phyloP scores from a whole-genome alignment of 176 grass and related monocot species.

The Alloteropsis semialata region DNA sequence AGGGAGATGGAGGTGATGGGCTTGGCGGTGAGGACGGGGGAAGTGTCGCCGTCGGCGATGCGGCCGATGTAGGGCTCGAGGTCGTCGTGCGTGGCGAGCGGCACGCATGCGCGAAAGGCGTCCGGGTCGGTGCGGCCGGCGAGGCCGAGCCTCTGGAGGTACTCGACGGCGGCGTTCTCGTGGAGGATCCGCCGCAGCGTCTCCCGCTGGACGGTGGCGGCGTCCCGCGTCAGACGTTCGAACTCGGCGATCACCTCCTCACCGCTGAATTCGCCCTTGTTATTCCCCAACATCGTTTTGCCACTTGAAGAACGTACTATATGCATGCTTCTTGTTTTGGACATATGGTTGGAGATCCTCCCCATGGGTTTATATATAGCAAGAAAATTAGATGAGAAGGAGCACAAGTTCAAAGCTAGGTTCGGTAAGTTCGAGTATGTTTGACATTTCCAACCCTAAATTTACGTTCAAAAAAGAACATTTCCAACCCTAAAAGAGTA shows the following conservation, averaged over 20 bases:
- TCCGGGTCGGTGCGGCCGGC: background rate
- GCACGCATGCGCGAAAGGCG: background rate
- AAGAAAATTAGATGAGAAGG: background rate
- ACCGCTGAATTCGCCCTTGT: constrained; percentile 34
- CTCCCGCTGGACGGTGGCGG: constrained; percentile 54
- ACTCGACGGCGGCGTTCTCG: constrained; percentile 61
- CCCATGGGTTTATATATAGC: background rate
- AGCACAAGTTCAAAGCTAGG: background rate
- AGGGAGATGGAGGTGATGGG: constrained; percentile 72
- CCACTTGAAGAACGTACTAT: background rate
- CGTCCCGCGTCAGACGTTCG: constrained; percentile 56
- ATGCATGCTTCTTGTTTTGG: background rate
- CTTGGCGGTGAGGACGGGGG: constrained; percentile 63
- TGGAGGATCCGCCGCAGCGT: constrained; percentile 62
- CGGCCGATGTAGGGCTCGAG: constrained; percentile 70
- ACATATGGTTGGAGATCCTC: background rate
- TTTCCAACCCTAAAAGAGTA: background rate
- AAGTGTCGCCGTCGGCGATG: constrained; percentile 68
- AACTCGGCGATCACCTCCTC: constrained; percentile 74
- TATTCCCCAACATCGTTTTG: constrained; percentile 50
- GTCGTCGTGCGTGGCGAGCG: constrained; percentile 14
- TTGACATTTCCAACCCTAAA: background rate
- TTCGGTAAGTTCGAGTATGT: background rate
- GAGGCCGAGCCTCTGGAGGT: constrained; percentile 39
- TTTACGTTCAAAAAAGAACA: no score